Percentiles rank a stretch among this genome's conserved stretches.
Evolutionary conservation across 257 asterid species (phyloP).

Genomic region (Ballota nigra): DNA sequence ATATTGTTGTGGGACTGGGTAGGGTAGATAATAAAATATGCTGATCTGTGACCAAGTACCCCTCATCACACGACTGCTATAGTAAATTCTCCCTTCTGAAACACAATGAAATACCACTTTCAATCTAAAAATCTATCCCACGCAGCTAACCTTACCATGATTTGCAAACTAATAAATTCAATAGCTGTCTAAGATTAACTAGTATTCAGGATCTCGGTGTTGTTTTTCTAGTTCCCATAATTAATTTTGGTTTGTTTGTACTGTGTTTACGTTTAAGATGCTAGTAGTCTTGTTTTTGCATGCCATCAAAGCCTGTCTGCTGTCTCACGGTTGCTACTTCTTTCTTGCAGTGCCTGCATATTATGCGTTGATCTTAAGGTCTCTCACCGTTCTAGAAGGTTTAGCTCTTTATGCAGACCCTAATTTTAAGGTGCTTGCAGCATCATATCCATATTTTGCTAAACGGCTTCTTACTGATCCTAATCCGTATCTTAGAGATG

Average conservation of each 20-base stretch:
- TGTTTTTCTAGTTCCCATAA: background rate
- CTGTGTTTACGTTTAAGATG: conserved; percentile 8
- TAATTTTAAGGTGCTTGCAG: conserved; percentile 94
- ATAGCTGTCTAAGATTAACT: conserved; percentile 11
- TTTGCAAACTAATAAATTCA: background rate
- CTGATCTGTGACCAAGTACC: background rate
- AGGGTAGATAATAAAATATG: background rate
- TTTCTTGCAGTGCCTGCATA: conserved; percentile 92
- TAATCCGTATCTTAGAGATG: conserved; percentile 98
- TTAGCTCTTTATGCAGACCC: conserved; percentile 97
- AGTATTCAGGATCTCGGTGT: background rate
- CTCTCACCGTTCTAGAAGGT: conserved; percentile 99
- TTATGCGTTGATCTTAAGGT: conserved; percentile 95
- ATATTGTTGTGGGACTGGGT: background rate
- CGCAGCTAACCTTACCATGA: background rate
- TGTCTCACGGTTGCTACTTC: conserved; percentile 28
- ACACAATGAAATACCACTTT: background rate
- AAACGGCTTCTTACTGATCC: conserved; percentile 99
- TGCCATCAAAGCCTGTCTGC: conserved; percentile 9
- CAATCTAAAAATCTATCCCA: background rate
- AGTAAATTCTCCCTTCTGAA: background rate
- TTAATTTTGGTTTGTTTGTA: background rate
- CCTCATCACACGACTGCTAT: background rate
- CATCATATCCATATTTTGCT: conserved; percentile 99
- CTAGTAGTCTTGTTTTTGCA: conserved; percentile 6